phyloP scores from a whole-genome alignment of 352 stramenopile species.

The Pythium volutum region DNA sequence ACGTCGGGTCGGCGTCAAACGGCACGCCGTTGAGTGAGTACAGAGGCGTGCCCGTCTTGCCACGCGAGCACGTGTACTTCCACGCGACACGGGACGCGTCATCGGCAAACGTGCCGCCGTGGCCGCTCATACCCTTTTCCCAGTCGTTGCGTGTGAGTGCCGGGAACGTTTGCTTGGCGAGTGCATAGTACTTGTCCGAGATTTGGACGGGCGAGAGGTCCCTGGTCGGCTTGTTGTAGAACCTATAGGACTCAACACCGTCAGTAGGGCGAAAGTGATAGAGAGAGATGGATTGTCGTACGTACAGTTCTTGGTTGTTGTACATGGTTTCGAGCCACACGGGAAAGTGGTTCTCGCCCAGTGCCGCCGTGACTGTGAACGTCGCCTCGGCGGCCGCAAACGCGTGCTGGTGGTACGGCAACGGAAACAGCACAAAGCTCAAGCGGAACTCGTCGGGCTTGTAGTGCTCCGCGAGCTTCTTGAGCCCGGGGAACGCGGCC shows the following conservation, averaged over 20 bases:
- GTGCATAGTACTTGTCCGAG: constrained; percentile 25
- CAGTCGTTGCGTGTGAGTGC: constrained; percentile 27
- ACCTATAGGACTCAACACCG: constrained; percentile 11
- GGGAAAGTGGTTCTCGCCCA: constrained; percentile 32
- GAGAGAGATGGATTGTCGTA: neutral
- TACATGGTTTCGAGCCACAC: constrained; percentile 40
- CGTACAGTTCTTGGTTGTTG: constrained; percentile 36
- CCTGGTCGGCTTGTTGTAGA: constrained; percentile 33
- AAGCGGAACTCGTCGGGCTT: constrained; percentile 32
- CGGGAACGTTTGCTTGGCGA: constrained; percentile 37
- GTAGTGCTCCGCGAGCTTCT: constrained; percentile 30
- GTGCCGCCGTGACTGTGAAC: constrained; percentile 34
- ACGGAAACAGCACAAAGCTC: constrained; percentile 36
- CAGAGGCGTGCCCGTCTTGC: constrained; percentile 33
- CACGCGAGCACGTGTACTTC: constrained; percentile 41
- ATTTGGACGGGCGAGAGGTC: constrained; percentile 31
- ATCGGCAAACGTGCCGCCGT: constrained; percentile 33
- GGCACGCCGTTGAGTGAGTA: constrained; percentile 40
- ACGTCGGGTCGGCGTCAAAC: constrained; percentile 31
- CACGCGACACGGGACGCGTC: constrained; percentile 25
- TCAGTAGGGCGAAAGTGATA: neutral
- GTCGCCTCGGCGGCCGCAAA: constrained; percentile 33
- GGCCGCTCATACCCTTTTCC: constrained; percentile 32
- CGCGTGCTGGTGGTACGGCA: constrained; percentile 44
- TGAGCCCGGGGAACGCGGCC: constrained; percentile 30